Conservation (phyloP, 345 rosid species). For the Lumnitzera racemosa region DNA sequence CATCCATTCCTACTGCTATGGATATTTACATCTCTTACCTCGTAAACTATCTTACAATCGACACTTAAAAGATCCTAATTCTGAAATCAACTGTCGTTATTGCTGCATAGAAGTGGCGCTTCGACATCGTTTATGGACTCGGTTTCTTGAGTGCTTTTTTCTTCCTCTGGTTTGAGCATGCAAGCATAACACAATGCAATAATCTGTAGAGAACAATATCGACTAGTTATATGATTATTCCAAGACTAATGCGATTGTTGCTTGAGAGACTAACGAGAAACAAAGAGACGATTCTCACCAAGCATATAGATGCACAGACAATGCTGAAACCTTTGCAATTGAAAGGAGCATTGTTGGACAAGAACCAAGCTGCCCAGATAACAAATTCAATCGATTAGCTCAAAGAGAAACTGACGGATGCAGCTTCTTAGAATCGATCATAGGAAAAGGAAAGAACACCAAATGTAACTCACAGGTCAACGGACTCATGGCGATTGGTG, state of each 20-base stretch:
- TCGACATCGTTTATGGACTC: slow-evolving; percentile 3
- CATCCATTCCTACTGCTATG: background rate
- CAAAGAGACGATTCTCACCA: slow-evolving; percentile 18
- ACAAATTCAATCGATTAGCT: background rate
- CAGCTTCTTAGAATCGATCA: no score
- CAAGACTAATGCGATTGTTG: no score
- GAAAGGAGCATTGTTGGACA: slow-evolving; percentile 36
- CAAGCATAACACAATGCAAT: slow-evolving; percentile 16
- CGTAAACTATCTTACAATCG: background rate
- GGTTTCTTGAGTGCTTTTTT: background rate
- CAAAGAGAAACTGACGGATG: background rate
- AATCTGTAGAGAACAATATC: slow-evolving; percentile 3
- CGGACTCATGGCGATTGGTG: slow-evolving; percentile 50
- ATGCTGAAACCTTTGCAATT: slow-evolving; percentile 50
- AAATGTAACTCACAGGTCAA: slow-evolving; percentile 32
- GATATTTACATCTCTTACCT: background rate
- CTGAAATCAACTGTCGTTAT: background rate
- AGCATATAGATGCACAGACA: slow-evolving; percentile 31
- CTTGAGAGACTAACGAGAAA: no score
- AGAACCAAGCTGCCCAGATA: slow-evolving; percentile 32
- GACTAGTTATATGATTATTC: background rate
- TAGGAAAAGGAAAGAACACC: no score
- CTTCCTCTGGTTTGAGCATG: slow-evolving; percentile 11
- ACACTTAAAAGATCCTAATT: no score
- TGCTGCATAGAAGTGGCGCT: slow-evolving; percentile 9